Percentiles rank a stretch among this genome's conserved stretches.
phyloP scores from a whole-genome alignment of 139 green algal species.

The Chlorella sp. region DNA sequence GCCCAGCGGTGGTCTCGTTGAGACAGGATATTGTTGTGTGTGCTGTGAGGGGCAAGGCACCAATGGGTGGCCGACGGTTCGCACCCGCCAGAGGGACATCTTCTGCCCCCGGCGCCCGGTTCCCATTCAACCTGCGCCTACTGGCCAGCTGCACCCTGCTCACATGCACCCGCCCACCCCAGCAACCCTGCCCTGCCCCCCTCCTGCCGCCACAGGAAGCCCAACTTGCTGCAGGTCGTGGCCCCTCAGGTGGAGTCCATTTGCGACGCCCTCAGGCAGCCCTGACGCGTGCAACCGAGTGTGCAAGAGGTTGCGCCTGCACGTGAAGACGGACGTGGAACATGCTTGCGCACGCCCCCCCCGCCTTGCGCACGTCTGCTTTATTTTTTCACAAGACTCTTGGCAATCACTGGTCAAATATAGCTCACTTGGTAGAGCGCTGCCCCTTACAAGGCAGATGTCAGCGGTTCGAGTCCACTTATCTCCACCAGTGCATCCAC shows the following conservation, averaged over 20 bases:
- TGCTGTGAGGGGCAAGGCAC: too few species aligned
- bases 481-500: too few species aligned
- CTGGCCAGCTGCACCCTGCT: too few species aligned
- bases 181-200: neutral
- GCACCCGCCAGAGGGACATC: too few species aligned
- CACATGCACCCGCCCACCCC: too few species aligned
- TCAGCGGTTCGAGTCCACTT: too few species aligned
- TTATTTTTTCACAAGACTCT: neutral
- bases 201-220: slow-evolving; percentile 6
- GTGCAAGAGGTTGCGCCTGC: neutral
- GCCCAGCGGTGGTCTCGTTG: too few species aligned
- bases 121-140: too few species aligned
- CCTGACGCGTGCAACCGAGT: neutral
- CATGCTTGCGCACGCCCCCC: neutral
- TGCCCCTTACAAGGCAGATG: too few species aligned
- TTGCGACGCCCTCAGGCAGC: slow-evolving; percentile 2
- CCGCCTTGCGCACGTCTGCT: neutral
- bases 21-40: too few species aligned
- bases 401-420: neutral
- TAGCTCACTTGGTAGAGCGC: neutral
- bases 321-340: neutral
- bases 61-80: too few species aligned
- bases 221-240: slow-evolving; percentile 8
- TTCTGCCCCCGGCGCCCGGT: too few species aligned
- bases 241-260: slow-evolving; percentile 9